Base-by-base conservation (phyloP, 2,329 filamentous ascomycete species). In the Fusarium equiseti region DNA sequence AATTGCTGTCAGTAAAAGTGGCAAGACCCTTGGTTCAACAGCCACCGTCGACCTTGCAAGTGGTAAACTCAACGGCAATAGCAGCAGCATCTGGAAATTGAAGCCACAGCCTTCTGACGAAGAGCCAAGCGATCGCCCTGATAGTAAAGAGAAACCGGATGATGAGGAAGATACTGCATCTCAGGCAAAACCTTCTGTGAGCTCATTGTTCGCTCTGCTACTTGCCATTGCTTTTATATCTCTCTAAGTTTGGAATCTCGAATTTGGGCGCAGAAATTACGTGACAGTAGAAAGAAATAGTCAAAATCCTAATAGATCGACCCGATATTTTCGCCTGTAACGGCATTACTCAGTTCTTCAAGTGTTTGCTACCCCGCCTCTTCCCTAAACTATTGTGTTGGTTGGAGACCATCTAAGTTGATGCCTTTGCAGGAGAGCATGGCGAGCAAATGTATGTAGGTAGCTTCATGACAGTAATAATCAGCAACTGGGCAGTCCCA, bases 21-120 rank as follows among this genome's bases (percentile, higher is more conserved):
- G 69, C 18, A 68, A 73, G 27, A 49, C 70, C 5, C 53, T 73
- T 9, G 72, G 72, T n/a, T 58, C 71, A 6, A 74, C 72, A 15
- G 70, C 63, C 26, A 59, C 56, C 8, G 54, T 74, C 26, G 59
- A 74, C 48, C 62, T 74, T 57, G 56, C 56, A 45, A 74, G 57
- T 32, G 70, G 72, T 35, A 48, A 70, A 27, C 50, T 63, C 29
- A 59, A 58, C n/a, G 72, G 72, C 20, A 71, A 73, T 22, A 73
- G 72, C 50, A 74, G 63, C 40, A 74, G 72, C 51, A 50, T 64
- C 29, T 74, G 59, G 72, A 53, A 50, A 45, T 18, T 63, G 26
- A 57, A 45, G 32, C 35, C 51, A n/a, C 52, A 63, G 18, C 24
- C 59, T 43, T 50, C 38, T 15, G 57, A 59, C 38, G 61, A 26